A percentile compares a stretch with the other conserved stretches of the same genome.
Evolutionary conservation across 768 basidiomycete species (phyloP).

Genomic region (Arthromyces matolae): DNA sequence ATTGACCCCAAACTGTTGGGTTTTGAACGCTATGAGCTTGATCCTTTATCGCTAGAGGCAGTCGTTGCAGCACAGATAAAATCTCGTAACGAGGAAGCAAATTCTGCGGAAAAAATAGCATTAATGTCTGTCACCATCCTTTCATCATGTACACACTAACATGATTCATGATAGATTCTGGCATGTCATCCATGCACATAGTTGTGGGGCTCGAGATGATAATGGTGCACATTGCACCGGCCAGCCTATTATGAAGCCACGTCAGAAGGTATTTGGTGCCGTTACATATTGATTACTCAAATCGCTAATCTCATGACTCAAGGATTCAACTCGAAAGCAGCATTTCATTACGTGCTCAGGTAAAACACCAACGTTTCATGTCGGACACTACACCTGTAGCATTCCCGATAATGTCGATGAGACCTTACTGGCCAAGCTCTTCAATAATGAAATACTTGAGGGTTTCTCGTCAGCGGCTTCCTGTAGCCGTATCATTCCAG

Average conservation of each 20-base stretch:
- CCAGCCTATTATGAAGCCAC: neutral
- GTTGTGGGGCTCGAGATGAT: neutral
- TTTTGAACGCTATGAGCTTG: constrained; percentile 1
- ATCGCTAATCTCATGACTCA: neutral
- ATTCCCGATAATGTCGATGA: constrained; percentile 7
- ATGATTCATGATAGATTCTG: constrained; percentile 1
- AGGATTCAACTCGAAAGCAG: neutral
- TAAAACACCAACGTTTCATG: neutral
- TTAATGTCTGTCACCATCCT: neutral
- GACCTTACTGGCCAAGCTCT: neutral
- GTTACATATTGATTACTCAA: neutral
- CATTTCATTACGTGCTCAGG: constrained; percentile 5
- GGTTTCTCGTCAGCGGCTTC: neutral
- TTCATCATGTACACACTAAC: neutral
- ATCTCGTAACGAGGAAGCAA: neutral
- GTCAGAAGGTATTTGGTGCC: neutral
- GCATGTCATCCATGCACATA: neutral
- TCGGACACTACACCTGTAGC: neutral
- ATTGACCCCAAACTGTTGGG: neutral
- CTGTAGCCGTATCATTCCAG: constrained; percentile 2
- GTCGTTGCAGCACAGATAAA: constrained; percentile 1
- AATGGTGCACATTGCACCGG: neutral
- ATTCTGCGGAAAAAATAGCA: neutral
- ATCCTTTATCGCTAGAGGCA: neutral
- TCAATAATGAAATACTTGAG: neutral